Conservation (phyloP, 768 basidiomycete genomes). For the Kwoniella europaea region DNA sequence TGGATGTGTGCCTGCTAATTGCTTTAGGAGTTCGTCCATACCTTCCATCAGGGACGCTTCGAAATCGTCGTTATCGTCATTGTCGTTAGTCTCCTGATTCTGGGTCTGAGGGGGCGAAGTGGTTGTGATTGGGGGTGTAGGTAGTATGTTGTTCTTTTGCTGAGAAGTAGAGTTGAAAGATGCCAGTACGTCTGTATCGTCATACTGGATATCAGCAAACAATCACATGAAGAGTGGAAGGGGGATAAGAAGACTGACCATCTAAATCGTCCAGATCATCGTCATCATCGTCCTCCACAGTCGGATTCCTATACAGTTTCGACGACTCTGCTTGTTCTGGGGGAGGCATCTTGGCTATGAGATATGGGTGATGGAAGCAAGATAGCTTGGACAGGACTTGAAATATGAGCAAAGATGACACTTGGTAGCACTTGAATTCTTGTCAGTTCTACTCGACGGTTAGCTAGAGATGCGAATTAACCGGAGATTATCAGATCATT, state of each 20-base stretch:
- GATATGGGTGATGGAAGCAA: not conserved
- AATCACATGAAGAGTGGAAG: not conserved
- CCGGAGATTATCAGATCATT: too few relatives aligned
- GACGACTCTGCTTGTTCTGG: slow-evolving; percentile 19
- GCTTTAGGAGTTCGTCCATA: slow-evolving; percentile 53
- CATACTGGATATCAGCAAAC: not conserved
- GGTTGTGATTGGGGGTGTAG: not conserved
- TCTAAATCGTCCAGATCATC: slow-evolving; percentile 55
- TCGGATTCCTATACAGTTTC: slow-evolving; percentile 31
- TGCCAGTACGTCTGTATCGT: slow-evolving; percentile 48
- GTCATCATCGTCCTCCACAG: slow-evolving; percentile 52
- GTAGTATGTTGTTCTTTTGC: not conserved
- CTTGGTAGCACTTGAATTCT: too few relatives aligned
- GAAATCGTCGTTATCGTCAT: slow-evolving; percentile 49
- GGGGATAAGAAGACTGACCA: slow-evolving; percentile 36
- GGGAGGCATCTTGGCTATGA: slow-evolving; percentile 4
- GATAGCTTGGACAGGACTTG: not conserved
- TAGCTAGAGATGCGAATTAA: too few relatives aligned
- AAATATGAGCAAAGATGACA: too few relatives aligned
- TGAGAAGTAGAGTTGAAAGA: slow-evolving; percentile 41
- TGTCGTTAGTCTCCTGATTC: slow-evolving; percentile 20
- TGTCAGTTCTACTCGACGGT: too few relatives aligned
- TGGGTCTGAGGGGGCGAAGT: too few relatives aligned
- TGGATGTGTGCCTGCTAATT: slow-evolving; percentile 49
- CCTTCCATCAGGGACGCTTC: slow-evolving; percentile 53